phyloP scores from a whole-genome alignment of 2,329 filamentous ascomycete species.

The Metarhizium album region DNA sequence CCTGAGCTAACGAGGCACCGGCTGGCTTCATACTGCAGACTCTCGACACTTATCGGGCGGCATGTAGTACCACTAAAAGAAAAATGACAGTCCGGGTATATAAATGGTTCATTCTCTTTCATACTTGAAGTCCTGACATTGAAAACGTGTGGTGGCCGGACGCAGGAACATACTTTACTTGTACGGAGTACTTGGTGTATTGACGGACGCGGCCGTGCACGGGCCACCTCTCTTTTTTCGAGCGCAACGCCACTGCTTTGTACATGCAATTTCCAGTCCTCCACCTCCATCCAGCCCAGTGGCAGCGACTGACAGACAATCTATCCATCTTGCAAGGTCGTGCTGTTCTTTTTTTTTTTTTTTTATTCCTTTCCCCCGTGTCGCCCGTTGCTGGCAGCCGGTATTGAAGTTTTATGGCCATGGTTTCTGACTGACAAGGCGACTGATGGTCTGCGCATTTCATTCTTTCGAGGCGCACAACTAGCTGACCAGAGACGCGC shows the following conservation, averaged over 20 bases:
- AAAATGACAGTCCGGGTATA: too few relatives aligned
- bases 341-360: too few relatives aligned
- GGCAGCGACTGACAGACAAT: neutral
- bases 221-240: neutral
- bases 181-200: too few relatives aligned
- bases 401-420: conserved; percentile 13
- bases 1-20: too few relatives aligned
- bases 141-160: too few relatives aligned
- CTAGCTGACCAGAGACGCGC: conserved; percentile 21
- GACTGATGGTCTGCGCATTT: conserved; percentile 19
- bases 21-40: too few relatives aligned
- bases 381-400: neutral
- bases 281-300: neutral
- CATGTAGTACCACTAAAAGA: too few relatives aligned
- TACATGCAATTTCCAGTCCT: neutral
- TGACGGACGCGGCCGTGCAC: neutral
- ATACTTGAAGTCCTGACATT: too few relatives aligned
- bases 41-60: too few relatives aligned
- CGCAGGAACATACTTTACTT: too few relatives aligned
- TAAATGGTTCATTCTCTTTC: too few relatives aligned
- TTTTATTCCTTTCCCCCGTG: neutral
- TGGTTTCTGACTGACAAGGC: conserved; percentile 14
- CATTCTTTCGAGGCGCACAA: conserved; percentile 20
- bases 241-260: neutral
- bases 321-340: neutral